These are phyloP conservation scores for Penicillium cosmopolitanum DNA, from an alignment of 495 filamentous ascomycete genomes.

Conservation along the genomic window DNA sequence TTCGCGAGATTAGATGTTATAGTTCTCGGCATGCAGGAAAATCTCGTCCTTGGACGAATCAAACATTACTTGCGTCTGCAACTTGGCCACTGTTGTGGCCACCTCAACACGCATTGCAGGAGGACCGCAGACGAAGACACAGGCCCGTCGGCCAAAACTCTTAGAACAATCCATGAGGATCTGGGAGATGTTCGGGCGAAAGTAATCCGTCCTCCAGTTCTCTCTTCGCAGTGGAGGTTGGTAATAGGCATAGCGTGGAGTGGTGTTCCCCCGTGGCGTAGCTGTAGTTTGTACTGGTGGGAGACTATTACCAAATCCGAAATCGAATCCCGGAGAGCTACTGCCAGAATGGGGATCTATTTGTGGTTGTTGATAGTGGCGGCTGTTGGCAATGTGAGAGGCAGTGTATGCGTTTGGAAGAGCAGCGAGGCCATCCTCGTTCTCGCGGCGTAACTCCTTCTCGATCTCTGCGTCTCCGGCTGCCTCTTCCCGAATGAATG, in stretches of 20 bases:
- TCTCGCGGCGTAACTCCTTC: conserved; percentile 78
- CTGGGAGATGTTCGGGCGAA: conserved; percentile 82
- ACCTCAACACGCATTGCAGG: conserved; percentile 86
- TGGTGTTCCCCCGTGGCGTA: conserved; percentile 31
- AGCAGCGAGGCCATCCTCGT: conserved; percentile 81
- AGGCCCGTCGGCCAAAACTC: conserved; percentile 79
- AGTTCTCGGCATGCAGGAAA: conserved; percentile 94
- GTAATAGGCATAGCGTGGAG: conserved; percentile 82
- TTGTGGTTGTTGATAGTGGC: conserved; percentile 18
- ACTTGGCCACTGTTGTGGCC: conserved; percentile 74
- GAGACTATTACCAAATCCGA: conserved; percentile 28
- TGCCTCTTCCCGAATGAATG: conserved; percentile 78
- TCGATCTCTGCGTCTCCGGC: conserved; percentile 77
- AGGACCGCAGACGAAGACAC: conserved; percentile 93
- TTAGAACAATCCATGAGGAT: conserved; percentile 81
- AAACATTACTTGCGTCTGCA: conserved; percentile 82
- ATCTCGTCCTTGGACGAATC: conserved; percentile 83
- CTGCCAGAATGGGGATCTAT: conserved; percentile 15
- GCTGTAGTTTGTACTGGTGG: conserved; percentile 6
- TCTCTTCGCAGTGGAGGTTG: conserved; percentile 66
- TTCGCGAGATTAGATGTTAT: conserved; percentile 63
- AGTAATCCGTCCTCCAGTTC: conserved; percentile 90
- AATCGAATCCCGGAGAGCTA: conserved; percentile 31
- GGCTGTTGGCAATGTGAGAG: conserved; percentile 17
- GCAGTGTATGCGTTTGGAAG: conserved; percentile 61